Percentiles rank a stretch among this genome's conserved stretches.
Evolutionary conservation across 2,329 filamentous ascomycete species (phyloP).

Genomic region (Fusarium multiceps): DNA sequence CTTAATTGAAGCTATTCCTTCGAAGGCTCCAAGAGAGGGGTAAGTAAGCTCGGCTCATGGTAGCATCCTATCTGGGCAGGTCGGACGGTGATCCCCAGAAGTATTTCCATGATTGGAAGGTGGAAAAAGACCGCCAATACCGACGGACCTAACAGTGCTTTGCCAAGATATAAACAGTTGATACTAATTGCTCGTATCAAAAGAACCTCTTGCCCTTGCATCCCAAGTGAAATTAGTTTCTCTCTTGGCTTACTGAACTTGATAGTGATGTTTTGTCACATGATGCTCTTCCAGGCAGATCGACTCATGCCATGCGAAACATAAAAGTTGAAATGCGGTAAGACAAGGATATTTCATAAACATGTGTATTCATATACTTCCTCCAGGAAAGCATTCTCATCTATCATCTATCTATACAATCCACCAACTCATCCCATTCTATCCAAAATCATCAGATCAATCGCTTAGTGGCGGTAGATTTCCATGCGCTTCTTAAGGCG

Average conservation of each 20-base stretch:
- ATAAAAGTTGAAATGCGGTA: background rate
- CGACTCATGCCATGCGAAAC: no score
- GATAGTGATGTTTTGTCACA: no score
- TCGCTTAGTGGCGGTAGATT: conserved; percentile 36
- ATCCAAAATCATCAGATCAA: background rate
- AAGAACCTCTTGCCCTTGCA: background rate
- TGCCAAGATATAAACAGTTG: background rate
- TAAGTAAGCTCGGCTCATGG: background rate
- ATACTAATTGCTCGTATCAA: background rate
- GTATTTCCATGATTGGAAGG: background rate
- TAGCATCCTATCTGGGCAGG: conserved; percentile 15
- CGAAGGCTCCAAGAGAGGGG: conserved; percentile 7
- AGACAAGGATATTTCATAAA: background rate
- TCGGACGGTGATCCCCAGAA: background rate
- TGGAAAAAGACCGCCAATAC: background rate
- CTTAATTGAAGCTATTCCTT: background rate
- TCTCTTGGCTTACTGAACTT: background rate
- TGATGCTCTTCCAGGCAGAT: no score
- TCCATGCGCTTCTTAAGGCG: conserved; percentile 54
- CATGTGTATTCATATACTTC: background rate
- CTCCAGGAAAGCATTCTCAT: background rate
- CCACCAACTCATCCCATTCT: background rate
- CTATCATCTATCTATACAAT: background rate
- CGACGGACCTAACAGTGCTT: rapidly evolving
- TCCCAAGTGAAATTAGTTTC: background rate